Base-by-base conservation (phyloP, 495 filamentous ascomycete species). In the Podospora appendiculata region DNA sequence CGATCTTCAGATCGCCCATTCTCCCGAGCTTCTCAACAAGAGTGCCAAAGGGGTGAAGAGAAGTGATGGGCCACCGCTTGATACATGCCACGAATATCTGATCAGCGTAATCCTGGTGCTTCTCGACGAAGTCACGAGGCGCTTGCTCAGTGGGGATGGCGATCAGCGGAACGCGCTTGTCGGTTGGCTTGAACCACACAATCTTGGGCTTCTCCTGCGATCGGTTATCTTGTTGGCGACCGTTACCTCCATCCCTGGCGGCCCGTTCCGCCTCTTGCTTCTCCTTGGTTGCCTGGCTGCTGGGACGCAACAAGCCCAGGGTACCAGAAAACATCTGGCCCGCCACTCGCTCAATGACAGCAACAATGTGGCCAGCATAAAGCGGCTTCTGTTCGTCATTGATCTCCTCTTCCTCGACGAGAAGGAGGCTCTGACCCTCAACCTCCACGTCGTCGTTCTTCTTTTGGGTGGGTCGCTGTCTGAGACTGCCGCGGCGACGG, bases 391-490 rank as follows among this genome's bases (percentile, higher is more conserved):
- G 88, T 62, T 97, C 93, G 63, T 98, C 93, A 54, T 89, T 97
- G 67, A 98, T 95, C 68, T 98, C 93, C 66, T 98, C 93, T 68
- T 98, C 93, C 61, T 98, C 93, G 58, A 96, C 91, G 25, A 98
- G 80, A 50, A 98, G 80, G 45, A 98, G 80, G 66, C 91, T 96
- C 72, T 98, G 93, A 3, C 93, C 93, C 65, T 98, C 93, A 42
- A 98, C 93, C 72, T 98, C 93, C 32, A 98, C 93, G 70, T 98
- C 93, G 57, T 98, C 93, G 52, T 98, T 98, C 79, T 98, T 98
- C 81, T 98, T 98, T 71, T 98, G 93, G 1, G 92, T 97, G 17
- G 94, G 94, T 44, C 93, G 86, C 73, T 97, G 93, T 59, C 90
- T 83, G 57, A 98, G 80, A 77, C 92, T 96, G 51, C 93, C 93